These are phyloP conservation scores for Neoscytalidium dimidiatum DNA, from an alignment of 2,329 filamentous ascomycete genomes.

Conservation along the genomic window DNA sequence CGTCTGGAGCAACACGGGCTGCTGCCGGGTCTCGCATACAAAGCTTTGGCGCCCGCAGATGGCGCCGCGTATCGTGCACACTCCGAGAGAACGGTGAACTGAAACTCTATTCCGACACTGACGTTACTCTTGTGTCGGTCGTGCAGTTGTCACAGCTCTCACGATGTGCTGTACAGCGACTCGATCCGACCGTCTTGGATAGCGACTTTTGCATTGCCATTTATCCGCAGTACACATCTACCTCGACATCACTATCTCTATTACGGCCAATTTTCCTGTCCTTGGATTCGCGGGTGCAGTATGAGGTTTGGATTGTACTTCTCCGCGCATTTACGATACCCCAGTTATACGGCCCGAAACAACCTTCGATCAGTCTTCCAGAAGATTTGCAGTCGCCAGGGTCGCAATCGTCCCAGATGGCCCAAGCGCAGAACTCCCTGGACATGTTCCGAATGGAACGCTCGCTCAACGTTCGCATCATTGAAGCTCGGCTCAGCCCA, in stretches of 20 bases:
- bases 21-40: constrained; percentile 52
- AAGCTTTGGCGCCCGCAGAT: constrained; percentile 63
- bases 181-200: constrained; percentile 87
- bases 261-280: constrained; percentile 88
- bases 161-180: constrained; percentile 83
- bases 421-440: constrained; percentile 39
- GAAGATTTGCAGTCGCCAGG: constrained; percentile 33
- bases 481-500: constrained; percentile 60
- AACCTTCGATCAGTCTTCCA: constrained; percentile 46
- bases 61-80: constrained; percentile 89
- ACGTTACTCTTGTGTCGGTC: constrained; percentile 75
- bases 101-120: constrained; percentile 84
- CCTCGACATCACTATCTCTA: constrained; percentile 70
- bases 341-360: constrained; percentile 77
- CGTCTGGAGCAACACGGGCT: constrained; percentile 25
- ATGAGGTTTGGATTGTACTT: constrained; percentile 96
- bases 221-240: constrained; percentile 86
- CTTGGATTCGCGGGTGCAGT: constrained; percentile 83
- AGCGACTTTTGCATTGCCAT: constrained; percentile 94
- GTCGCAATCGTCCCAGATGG: constrained; percentile 33
- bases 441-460: constrained; percentile 70
- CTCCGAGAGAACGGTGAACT: constrained; percentile 94
- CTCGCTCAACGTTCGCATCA: constrained; percentile 59
- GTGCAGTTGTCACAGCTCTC: constrained; percentile 88
- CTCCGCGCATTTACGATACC: constrained; percentile 89